A percentile compares a stretch with the other conserved stretches of the same genome.
Evolutionary conservation across 306 rosid genomes (phyloP).

Genomic region (Glycyrrhiza uralensis): DNA sequence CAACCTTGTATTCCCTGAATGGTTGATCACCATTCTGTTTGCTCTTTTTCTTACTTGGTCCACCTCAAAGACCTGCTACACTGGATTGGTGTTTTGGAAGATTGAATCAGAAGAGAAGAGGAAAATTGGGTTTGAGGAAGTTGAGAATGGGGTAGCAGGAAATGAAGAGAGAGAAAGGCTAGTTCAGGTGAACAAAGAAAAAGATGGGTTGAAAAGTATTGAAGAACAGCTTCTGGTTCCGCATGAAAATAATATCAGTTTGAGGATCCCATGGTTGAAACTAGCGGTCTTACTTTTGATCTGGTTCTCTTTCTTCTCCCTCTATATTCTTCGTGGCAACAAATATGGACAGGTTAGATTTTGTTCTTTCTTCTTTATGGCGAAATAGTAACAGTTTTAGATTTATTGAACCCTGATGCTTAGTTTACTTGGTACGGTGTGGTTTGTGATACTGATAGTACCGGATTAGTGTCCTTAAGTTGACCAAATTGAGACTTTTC

Average conservation of each 20-base stretch:
- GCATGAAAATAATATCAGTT: slow-evolving; percentile 16
- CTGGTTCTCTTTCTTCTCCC: slow-evolving; percentile 68
- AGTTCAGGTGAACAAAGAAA: slow-evolving; percentile 13
- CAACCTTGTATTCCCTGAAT: slow-evolving; percentile 80
- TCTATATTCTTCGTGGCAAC: slow-evolving; percentile 80
- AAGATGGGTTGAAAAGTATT: slow-evolving; percentile 12
- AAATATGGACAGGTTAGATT: slow-evolving; percentile 58
- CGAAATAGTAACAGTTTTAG: not conserved
- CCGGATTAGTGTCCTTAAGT: not conserved
- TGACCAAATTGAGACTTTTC: not conserved
- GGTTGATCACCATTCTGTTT: slow-evolving; percentile 67
- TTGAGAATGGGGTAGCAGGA: slow-evolving; percentile 32
- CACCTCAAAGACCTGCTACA: slow-evolving; percentile 63
- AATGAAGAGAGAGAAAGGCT: slow-evolving; percentile 24
- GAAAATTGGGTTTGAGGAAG: slow-evolving; percentile 27
- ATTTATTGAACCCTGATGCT: not conserved
- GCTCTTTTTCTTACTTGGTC: slow-evolving; percentile 86
- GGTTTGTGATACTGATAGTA: not conserved
- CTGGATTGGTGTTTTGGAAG: slow-evolving; percentile 60
- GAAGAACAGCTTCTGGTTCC: slow-evolving; percentile 49
- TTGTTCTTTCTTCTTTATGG: not conserved
- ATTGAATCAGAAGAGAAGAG: slow-evolving; percentile 51
- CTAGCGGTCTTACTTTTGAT: slow-evolving; percentile 57
- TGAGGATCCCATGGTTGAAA: slow-evolving; percentile 63
- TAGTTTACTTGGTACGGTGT: not conserved